Evolutionary conservation across 495 filamentous ascomycete genomes (phyloP).

Genomic region (Annulohypoxylon maeteangense): DNA sequence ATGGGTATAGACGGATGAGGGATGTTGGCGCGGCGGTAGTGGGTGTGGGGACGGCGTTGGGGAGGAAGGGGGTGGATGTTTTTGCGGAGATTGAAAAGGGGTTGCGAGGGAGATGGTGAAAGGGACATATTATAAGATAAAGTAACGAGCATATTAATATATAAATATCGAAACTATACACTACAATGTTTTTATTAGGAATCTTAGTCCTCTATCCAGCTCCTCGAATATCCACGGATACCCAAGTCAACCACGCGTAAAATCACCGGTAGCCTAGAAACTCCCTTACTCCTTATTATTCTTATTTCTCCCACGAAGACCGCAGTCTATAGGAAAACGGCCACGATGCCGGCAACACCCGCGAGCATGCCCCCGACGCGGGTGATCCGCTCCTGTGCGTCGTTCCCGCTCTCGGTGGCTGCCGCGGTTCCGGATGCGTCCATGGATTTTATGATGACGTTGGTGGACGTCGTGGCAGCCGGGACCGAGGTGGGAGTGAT

Average conservation of each 20-base stretch:
- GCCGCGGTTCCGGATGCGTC: constrained; percentile 7
- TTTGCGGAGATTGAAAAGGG: constrained; percentile 65
- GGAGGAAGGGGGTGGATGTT: constrained; percentile 65
- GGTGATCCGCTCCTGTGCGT: constrained; percentile 5
- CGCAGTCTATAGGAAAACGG: constrained; percentile 6
- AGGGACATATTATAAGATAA: neutral
- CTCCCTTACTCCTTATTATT: neutral
- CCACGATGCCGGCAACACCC: constrained; percentile 13
- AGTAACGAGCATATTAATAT: neutral
- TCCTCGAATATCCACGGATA: neutral
- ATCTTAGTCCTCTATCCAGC: neutral
- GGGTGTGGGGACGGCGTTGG: constrained; percentile 72
- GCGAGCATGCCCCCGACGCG: constrained; percentile 20
- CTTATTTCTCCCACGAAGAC: neutral
- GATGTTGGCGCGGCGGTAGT: constrained; percentile 70
- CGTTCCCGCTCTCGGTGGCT: constrained; percentile 16
- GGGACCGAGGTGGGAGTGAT: constrained; percentile 7
- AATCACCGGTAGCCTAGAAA: neutral
- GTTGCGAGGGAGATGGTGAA: neutral
- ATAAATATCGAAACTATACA: neutral
- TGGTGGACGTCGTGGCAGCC: constrained; percentile 12
- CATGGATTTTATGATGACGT: constrained; percentile 5
- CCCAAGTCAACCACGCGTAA: neutral
- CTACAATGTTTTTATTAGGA: neutral
- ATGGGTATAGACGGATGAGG: constrained; percentile 69